These are phyloP conservation scores for Suillus subalutaceus DNA, from an alignment of 768 basidiomycete genomes.

Conservation along the genomic window DNA sequence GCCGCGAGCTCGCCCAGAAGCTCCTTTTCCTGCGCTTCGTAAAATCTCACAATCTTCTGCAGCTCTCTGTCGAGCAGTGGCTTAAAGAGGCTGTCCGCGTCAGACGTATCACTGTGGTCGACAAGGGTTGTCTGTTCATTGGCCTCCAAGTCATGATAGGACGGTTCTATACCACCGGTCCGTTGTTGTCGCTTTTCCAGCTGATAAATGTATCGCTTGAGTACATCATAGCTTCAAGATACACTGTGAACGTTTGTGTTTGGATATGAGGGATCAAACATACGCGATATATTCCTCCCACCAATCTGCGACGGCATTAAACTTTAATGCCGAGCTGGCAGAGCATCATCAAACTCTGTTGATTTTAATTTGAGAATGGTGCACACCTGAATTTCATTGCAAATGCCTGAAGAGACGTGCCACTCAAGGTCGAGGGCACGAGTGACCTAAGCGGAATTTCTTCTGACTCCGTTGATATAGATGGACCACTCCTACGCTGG, in stretches of 20 bases:
- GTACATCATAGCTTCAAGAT: conserved; percentile 68
- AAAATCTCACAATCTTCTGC: conserved; percentile 79
- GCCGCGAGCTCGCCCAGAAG: conserved; percentile 60
- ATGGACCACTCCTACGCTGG: conserved; percentile 5
- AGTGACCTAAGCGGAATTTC: conserved; percentile 28
- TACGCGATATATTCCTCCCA: conserved; percentile 91
- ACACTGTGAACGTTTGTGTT: background rate
- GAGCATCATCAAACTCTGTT: background rate
- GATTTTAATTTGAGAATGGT: background rate
- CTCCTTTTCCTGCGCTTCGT: conserved; percentile 75
- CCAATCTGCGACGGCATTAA: conserved; percentile 92
- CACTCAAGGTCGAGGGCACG: conserved; percentile 3
- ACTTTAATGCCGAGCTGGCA: conserved; percentile 78
- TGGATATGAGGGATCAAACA: conserved; percentile 31
- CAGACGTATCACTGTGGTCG: conserved; percentile 34
- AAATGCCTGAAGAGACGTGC: conserved; percentile 12
- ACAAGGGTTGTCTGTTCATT: conserved; percentile 64
- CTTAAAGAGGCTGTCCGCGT: conserved; percentile 63
- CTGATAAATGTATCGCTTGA: conserved; percentile 86
- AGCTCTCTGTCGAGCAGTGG: conserved; percentile 83
- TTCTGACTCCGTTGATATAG: conserved; percentile 19
- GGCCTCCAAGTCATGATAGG: conserved; percentile 62
- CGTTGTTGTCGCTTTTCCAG: conserved; percentile 74
- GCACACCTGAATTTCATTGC: conserved; percentile 41
- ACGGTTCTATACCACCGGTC: conserved; percentile 41